Evolutionary conservation across 345 rosid species (phyloP).

Genomic region (Salix purpurea): DNA sequence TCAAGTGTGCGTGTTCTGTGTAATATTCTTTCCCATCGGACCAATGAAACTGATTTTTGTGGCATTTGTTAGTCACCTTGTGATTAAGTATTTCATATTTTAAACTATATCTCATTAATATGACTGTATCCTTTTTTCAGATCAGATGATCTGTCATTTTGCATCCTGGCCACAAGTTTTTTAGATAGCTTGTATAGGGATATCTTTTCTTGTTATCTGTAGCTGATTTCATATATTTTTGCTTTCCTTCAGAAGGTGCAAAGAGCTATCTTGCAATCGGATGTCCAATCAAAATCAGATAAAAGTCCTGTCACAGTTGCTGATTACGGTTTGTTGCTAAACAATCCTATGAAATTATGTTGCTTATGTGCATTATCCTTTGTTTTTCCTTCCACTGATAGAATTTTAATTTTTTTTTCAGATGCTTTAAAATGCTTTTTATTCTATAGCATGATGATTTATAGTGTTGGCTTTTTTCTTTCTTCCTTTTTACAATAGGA

Average conservation of each 20-base stretch:
- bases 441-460: background rate
- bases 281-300: conserved; percentile 85
- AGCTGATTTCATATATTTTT: conserved; percentile 13
- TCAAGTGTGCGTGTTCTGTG: background rate
- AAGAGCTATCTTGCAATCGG: conserved; percentile 72
- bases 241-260: conserved; percentile 67
- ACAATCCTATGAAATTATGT: background rate
- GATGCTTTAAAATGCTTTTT: background rate
- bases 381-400: background rate
- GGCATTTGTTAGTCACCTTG: background rate
- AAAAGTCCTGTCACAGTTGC: conserved; percentile 94
- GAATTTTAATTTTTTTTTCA: background rate
- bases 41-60: background rate
- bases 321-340: conserved; percentile 68
- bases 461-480: background rate
- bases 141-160: background rate
- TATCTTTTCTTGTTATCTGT: background rate
- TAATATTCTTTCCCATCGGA: background rate
- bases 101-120: background rate
- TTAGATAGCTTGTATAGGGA: background rate
- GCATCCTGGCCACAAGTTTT: background rate
- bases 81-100: background rate
- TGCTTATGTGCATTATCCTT: background rate
- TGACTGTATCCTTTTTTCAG: background rate
- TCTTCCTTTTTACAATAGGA: background rate